Conservation (phyloP, 768 basidiomycete species). For the Amanita molliuscula region DNA sequence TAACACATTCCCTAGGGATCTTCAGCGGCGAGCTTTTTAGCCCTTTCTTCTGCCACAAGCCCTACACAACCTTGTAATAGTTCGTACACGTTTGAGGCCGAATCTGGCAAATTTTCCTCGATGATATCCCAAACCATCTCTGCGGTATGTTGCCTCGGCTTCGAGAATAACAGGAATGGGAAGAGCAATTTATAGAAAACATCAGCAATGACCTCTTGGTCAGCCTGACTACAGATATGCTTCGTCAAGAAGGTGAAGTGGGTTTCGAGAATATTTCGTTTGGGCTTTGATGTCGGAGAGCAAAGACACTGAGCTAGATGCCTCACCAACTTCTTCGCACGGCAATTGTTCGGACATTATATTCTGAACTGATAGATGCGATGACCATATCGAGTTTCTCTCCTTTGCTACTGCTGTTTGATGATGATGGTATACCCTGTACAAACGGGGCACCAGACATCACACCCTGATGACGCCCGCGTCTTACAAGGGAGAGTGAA, state of each 20-base stretch:
- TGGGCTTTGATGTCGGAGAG: conserved; percentile 29
- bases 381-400: conserved; percentile 31
- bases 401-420: background rate
- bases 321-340: conserved; percentile 40
- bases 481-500: conserved; percentile 46
- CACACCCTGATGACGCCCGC: background rate
- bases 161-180: conserved; percentile 67
- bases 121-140: conserved; percentile 68
- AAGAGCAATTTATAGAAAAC: conserved; percentile 51
- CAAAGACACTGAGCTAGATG: conserved; percentile 28
- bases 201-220: conserved; percentile 9
- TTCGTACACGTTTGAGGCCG: conserved; percentile 19
- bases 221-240: conserved; percentile 25
- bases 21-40: conserved; percentile 13
- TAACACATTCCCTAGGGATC: conserved; percentile 51
- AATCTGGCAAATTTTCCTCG: conserved; percentile 16
- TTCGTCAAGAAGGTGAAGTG: conserved; percentile 49
- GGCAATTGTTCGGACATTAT: conserved; percentile 45
- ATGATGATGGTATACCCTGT: conserved; percentile 5
- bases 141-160: conserved; percentile 55
- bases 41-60: conserved; percentile 25
- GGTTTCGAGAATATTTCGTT: conserved; percentile 39
- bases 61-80: conserved; percentile 49
- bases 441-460: background rate
- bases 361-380: conserved; percentile 53